Conservation (phyloP, 441 rosid genomes). For the Gossypium lobatum region DNA sequence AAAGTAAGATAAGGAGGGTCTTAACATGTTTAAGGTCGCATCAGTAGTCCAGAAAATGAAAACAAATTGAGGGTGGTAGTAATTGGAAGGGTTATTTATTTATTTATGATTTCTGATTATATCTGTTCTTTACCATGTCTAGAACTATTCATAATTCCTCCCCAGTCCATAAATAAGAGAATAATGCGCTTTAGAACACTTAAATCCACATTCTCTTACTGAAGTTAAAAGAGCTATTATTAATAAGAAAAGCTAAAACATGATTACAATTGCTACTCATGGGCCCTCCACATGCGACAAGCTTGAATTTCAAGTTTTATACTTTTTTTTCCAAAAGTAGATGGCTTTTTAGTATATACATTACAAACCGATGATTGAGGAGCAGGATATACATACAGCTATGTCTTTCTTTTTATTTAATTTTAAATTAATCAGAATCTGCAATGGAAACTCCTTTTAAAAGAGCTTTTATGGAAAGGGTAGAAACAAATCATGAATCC, state of each 20-base stretch:
- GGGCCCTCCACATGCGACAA: background rate
- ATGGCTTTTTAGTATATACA: slow-evolving; percentile 5
- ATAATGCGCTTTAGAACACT: rapidly evolving
- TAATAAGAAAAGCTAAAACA: background rate
- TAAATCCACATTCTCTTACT: rapidly evolving
- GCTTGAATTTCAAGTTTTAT: slow-evolving; percentile 5
- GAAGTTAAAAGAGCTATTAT: background rate
- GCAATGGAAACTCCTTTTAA: background rate
- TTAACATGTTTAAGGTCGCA: too few relatives aligned
- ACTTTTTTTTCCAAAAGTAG: background rate
- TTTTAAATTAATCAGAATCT: slow-evolving; percentile 6
- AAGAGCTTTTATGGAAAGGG: background rate
- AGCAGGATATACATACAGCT: slow-evolving; percentile 1
- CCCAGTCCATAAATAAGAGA: rapidly evolving
- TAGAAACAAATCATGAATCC: too few relatives aligned
- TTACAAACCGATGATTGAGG: background rate
- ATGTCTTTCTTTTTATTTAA: slow-evolving; percentile 7
- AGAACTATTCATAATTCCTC: too few relatives aligned
- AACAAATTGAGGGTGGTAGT: too few relatives aligned
- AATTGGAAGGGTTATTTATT: too few relatives aligned
- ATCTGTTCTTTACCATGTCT: rapidly evolving
- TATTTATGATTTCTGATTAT: too few relatives aligned
- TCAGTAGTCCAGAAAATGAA: too few relatives aligned
- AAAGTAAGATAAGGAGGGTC: too few relatives aligned
- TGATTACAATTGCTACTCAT: background rate